Conservation (phyloP, 176 grass and related monocot genomes). For the Poa pratensis region DNA sequence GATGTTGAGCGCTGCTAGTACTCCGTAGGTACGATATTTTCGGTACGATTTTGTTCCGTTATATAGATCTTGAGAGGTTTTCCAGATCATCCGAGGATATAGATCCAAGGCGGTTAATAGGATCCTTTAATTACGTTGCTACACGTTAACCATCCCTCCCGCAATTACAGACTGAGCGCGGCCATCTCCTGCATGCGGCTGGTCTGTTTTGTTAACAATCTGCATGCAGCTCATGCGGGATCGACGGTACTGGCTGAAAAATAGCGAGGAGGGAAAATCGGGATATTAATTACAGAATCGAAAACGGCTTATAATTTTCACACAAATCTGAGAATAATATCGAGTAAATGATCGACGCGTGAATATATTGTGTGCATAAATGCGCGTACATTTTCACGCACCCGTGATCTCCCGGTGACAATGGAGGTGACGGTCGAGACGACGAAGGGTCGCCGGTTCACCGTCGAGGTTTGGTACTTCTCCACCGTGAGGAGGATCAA, state of each 20-base stretch:
- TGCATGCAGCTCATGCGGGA: background rate
- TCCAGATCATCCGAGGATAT: no score
- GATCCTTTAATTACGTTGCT: no score
- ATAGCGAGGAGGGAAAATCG: background rate
- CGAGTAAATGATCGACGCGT: background rate
- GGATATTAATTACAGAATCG: background rate
- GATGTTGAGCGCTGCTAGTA: no score
- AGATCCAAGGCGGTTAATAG: no score
- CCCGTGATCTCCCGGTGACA: background rate
- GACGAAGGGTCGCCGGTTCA: conserved; percentile 6
- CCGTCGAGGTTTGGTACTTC: conserved; percentile 16
- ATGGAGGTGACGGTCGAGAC: conserved; percentile 32
- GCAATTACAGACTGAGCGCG: background rate
- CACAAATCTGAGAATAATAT: background rate
- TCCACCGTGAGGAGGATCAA: conserved; percentile 17
- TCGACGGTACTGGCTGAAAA: background rate
- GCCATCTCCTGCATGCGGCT: no score
- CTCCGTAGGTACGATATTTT: no score
- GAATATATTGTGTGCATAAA: background rate
- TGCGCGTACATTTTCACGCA: background rate
- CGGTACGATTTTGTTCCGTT: no score
- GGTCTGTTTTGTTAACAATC: background rate
- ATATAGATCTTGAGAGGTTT: no score
- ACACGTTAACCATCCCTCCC: no score
- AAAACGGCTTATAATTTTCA: background rate